A percentile compares a stretch with the other conserved stretches of the same genome.
phyloP scores from a whole-genome alignment of 2,329 filamentous ascomycete genomes.

The Fusarium haematococcum region DNA sequence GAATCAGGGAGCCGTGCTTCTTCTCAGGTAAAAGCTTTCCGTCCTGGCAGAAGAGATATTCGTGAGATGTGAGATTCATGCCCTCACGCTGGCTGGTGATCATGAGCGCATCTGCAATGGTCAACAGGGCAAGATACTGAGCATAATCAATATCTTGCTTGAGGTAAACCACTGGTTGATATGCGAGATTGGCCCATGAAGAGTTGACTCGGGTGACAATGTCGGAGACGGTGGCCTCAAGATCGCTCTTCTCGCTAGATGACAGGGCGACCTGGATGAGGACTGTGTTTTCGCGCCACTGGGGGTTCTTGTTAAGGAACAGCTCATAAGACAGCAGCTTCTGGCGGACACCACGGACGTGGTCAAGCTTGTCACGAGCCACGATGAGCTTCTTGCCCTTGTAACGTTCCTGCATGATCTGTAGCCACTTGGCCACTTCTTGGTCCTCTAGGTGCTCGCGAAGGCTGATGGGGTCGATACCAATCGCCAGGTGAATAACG shows the following conservation, averaged over 20 bases:
- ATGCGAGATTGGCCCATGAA: conserved; percentile 87
- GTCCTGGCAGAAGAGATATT: conserved; percentile 94
- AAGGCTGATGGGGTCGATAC: conserved; percentile 86
- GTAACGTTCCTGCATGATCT: conserved; percentile 85
- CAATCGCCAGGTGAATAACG: conserved; percentile 86
- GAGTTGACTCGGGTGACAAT: conserved; percentile 97
- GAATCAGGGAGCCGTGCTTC: conserved; percentile 88
- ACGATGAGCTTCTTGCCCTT: conserved; percentile 91
- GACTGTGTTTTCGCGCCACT: conserved; percentile 89
- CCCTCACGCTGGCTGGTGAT: conserved; percentile 96
- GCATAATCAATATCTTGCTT: conserved; percentile 95
- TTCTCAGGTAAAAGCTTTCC: conserved; percentile 76
- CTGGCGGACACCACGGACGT: conserved; percentile 90
- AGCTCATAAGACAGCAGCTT: conserved; percentile 93
- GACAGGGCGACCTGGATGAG: conserved; percentile 95
- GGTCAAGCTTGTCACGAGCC: conserved; percentile 92
- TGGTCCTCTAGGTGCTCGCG: conserved; percentile 76
- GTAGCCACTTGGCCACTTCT: conserved; percentile 83
- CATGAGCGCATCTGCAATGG: conserved; percentile 91
- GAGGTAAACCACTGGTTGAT: conserved; percentile 92
- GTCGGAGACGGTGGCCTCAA: conserved; percentile 89
- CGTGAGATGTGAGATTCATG: conserved; percentile 96
- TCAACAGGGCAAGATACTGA: conserved; percentile 92
- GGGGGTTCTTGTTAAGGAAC: conserved; percentile 92
- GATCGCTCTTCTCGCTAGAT: conserved; percentile 86